phyloP scores from a whole-genome alignment of 1,139 yeast genomes.

The Pichia sp. region DNA sequence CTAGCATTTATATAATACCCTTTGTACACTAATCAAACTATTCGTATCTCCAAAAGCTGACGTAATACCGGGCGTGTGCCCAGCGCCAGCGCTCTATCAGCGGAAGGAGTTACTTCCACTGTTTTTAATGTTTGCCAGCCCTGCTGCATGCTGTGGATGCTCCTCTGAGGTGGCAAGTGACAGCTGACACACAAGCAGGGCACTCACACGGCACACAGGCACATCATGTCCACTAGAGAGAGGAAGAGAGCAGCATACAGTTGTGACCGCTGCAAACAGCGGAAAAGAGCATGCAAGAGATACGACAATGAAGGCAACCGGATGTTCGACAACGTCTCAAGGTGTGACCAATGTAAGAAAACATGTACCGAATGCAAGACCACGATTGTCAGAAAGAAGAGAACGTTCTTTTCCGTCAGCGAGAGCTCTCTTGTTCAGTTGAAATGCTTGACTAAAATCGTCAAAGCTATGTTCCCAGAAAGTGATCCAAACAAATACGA shows the following conservation, averaged over 20 bases:
- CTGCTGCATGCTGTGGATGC: too few species aligned
- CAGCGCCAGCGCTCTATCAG: too few species aligned
- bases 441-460: conserved; percentile 33
- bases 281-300: conserved; percentile 39
- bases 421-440: conserved; percentile 33
- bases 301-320: conserved; percentile 16
- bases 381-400: conserved; percentile 33
- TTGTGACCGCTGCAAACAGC: conserved; percentile 41
- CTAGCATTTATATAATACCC: too few species aligned
- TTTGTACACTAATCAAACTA: too few species aligned
- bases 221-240: not conserved
- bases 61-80: too few species aligned
- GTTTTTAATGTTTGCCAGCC: too few species aligned
- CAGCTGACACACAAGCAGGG: too few species aligned
- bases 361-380: conserved; percentile 34
- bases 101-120: too few species aligned
- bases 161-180: too few species aligned
- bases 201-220: too few species aligned
- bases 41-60: too few species aligned
- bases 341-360: conserved; percentile 34
- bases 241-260: conserved; percentile 34
- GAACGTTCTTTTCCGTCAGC: conserved; percentile 30
- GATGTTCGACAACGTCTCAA: conserved; percentile 29
- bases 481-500: conserved; percentile 36
- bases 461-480: conserved; percentile 37